These are phyloP conservation scores for Apiospora kogelbergensis DNA, from an alignment of 2,329 filamentous ascomycete genomes.

Conservation along the genomic window DNA sequence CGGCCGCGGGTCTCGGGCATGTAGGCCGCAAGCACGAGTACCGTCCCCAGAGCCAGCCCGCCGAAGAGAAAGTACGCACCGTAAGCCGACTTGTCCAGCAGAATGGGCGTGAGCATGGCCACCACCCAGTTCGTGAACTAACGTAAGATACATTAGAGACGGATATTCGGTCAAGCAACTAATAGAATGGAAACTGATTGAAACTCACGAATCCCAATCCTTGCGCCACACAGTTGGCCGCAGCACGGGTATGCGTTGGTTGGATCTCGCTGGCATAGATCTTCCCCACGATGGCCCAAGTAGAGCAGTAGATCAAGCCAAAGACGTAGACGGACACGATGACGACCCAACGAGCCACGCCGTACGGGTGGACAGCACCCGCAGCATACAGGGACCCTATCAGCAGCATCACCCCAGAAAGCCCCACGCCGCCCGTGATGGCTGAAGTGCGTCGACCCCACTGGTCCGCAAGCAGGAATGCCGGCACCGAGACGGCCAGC, in stretches of 20 bases:
- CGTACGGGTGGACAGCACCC: conserved; percentile 39
- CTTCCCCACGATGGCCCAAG: conserved; percentile 56
- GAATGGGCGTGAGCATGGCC: conserved; percentile 29
- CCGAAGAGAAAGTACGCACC: conserved; percentile 48
- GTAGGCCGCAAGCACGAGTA: conserved; percentile 36
- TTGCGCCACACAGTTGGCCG: conserved; percentile 52
- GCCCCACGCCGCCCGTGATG: conserved; percentile 51
- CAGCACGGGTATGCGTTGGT: conserved; percentile 52
- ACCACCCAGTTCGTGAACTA: conserved; percentile 42
- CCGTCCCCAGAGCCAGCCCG: conserved; percentile 37
- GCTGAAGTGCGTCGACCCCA: conserved; percentile 57
- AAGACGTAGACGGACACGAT: conserved; percentile 51
- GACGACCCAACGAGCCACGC: conserved; percentile 48
- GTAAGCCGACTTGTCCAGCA: conserved; percentile 34
- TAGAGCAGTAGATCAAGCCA: conserved; percentile 43
- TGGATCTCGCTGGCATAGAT: conserved; percentile 61
- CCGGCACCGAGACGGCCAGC: conserved; percentile 56
- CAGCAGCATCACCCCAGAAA: conserved; percentile 51
- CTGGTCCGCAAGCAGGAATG: conserved; percentile 53
- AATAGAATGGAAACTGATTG: too few species aligned
- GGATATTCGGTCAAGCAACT: not conserved
- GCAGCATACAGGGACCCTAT: conserved; percentile 54
- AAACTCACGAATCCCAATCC: conserved; percentile 27
- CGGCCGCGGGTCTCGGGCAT: conserved; percentile 53
- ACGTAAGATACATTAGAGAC: not conserved